phyloP scores from a whole-genome alignment of 129 eudicot species.

The Logfia minima region DNA sequence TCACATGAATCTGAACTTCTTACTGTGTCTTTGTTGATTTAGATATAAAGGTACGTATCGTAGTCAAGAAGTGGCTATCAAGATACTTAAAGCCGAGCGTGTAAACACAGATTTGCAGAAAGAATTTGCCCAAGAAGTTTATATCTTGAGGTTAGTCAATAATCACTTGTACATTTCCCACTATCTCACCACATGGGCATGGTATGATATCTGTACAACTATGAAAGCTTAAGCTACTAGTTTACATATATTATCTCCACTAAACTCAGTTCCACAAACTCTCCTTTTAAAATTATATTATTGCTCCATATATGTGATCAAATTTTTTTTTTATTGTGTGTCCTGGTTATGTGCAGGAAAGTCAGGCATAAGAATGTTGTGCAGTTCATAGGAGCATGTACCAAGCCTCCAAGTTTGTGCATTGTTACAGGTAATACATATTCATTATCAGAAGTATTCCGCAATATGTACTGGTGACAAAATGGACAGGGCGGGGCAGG shows the following conservation, averaged over 20 bases:
- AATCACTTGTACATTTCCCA: conserved; percentile 14
- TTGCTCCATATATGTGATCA: conserved; percentile 3
- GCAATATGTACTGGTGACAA: not conserved
- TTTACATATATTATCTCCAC: not conserved
- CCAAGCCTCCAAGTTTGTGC: conserved; percentile 97
- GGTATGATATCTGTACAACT: not conserved
- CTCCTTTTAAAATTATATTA: not conserved
- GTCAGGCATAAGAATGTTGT: conserved; percentile 98
- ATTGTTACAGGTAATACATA: conserved; percentile 88
- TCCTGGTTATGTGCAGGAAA: conserved; percentile 54
- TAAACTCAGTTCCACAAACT: not conserved
- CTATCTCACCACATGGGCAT: not conserved
- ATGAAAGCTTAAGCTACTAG: not conserved
- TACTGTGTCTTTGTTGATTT: conserved; percentile 23
- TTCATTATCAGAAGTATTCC: not conserved
- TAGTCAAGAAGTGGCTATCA: conserved; percentile 98
- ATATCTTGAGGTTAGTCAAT: conserved; percentile 78
- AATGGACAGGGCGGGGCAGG: not conserved
- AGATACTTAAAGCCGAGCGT: conserved; percentile 51
- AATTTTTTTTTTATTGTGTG: conserved; percentile 1
- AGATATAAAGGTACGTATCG: conserved; percentile 92
- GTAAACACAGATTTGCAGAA: conserved; percentile 75
- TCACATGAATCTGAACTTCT: conserved; percentile 15
- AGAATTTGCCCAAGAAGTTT: conserved; percentile 98
- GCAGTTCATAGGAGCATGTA: conserved; percentile 98